phyloP scores from a whole-genome alignment of 1,139 yeast genomes.

The Candida neerlandica region DNA sequence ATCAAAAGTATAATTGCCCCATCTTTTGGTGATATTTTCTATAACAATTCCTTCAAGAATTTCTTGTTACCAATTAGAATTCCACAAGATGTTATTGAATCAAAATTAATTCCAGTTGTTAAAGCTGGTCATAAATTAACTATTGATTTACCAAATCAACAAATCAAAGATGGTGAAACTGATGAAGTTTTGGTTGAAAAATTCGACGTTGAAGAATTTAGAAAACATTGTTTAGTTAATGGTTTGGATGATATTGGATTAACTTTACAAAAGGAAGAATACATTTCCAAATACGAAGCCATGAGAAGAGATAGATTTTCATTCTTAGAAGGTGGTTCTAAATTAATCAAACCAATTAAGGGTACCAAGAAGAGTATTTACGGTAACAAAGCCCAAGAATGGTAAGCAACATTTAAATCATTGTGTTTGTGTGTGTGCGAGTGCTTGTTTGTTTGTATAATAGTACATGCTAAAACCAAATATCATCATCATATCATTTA shows the following conservation, averaged over 20 bases:
- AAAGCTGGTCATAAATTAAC: slow-evolving; percentile 69
- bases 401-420: slow-evolving; percentile 42
- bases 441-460: too few relatives aligned
- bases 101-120: slow-evolving; percentile 79
- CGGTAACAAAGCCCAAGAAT: slow-evolving; percentile 77
- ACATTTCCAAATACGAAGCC: slow-evolving; percentile 71
- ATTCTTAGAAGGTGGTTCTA: slow-evolving; percentile 87
- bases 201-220: slow-evolving; percentile 86
- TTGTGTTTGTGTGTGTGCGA: not conserved
- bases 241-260: slow-evolving; percentile 97
- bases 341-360: slow-evolving; percentile 62
- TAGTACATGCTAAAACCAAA: too few relatives aligned
- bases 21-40: slow-evolving; percentile 96
- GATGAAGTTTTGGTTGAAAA: slow-evolving; percentile 76
- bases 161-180: slow-evolving; percentile 64
- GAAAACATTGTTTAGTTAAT: slow-evolving; percentile 91
- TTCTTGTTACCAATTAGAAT: slow-evolving; percentile 90
- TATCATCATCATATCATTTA: not conserved
- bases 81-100: slow-evolving; percentile 69
- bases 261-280: slow-evolving; percentile 86
- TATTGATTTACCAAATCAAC: slow-evolving; percentile 85
- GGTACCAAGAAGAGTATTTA: slow-evolving; percentile 71
- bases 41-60: slow-evolving; percentile 94
- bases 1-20: slow-evolving; percentile 95
- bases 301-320: slow-evolving; percentile 78